Evolutionary conservation across 257 asterid species (phyloP), one percentile per base, ranked within the genome.

Genomic region (Phtheirospermum japonicum): DNA sequence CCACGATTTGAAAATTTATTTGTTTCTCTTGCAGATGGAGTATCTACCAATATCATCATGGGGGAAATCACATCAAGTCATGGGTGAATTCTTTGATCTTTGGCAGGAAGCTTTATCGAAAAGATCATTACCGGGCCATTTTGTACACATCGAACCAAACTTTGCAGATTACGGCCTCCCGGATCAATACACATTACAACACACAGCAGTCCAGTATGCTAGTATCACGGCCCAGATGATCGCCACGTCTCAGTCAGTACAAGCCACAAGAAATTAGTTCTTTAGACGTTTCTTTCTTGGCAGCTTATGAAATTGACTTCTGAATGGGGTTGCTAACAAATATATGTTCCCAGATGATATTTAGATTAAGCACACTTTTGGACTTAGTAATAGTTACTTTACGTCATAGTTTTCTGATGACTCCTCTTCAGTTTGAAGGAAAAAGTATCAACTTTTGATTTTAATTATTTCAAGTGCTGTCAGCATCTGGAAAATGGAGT

Each of bases 141-240:
- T 92, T 52, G 88, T 83, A 65, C 99, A 93, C 70, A 80, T 73
- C 9, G 99, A 87, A 59, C 96, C 97, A 2, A 89, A 49, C 76
- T 93, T 89, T 26, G 31, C 82, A 12, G 97, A 93, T 70, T 89
- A 67, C 56, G 94, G 94, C 61, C 96, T 93, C 14, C 34, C 74
- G 0, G 99, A 93, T 63, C 86, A 79, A 39, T 93, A 93, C 48
- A 65, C 87, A 4, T 50, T 83, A 17, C 96, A 89, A 65, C 96
- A 93, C 71, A 93, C 97, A 3, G 91, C 97, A 13, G 85, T 83
- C 62, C 99, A 92, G 75, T 89, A 85, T 76, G 95, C 97, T 32
- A 79, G 82, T 62, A 83, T 87, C 63, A 82, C 85, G 65, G 95
- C 93, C 73, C 98, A 86, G 70, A 75, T 89, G 87, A 82, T 87